Evolutionary conservation across 169 alveolate genomes (phyloP), one percentile per base, ranked within the genome.

Genomic region (Eimeria sp.): DNA sequence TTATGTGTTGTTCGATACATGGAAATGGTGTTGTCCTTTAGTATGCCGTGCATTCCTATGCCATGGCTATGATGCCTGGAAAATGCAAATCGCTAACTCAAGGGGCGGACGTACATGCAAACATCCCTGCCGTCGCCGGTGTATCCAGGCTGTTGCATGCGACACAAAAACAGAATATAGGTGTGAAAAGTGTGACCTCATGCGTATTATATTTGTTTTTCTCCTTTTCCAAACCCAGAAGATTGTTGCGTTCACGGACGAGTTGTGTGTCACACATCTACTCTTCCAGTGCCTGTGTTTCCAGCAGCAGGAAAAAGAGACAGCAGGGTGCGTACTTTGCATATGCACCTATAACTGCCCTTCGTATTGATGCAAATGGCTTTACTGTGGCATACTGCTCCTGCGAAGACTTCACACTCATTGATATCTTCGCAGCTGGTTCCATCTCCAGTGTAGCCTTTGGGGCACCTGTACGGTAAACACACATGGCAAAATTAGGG

Each of bases 301-400:
- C 13, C 87, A 0, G 87, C 57, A 76, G 14, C 57, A 76, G 87
- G 61, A 45, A 18, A 34, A n/a, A 83, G 45, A 43, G 45, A 27
- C 61, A n/a, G 95, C 18, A 86, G 95, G 75, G 49, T 57, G 63
- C 97, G 89, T 73, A 87, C 97, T 88, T 95, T 93, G 95, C 98
- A 97, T 40, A 82, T 76, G 96, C 98, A 97, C 30, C 96, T 91
- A 61, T 88, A 97, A 18, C 97, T 63, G 49, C 98, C 98, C 76
- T 83, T 76, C 18, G 96, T 96, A 72, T 97, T 97, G 89, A 97
- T 70, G 95, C 98, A 97, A 10, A 96, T 34, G 75, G 98, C 97
- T 49, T 78, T 58, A 83, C 92, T 96, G 83, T 97, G 97, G 89
- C 98, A 97, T 2, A 88, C 40, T 1, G 96, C 51, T 11, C 45